These are phyloP conservation scores for Helotiales sp. DNA, from an alignment of 2,329 filamentous ascomycete species.

Conservation along the genomic window DNA sequence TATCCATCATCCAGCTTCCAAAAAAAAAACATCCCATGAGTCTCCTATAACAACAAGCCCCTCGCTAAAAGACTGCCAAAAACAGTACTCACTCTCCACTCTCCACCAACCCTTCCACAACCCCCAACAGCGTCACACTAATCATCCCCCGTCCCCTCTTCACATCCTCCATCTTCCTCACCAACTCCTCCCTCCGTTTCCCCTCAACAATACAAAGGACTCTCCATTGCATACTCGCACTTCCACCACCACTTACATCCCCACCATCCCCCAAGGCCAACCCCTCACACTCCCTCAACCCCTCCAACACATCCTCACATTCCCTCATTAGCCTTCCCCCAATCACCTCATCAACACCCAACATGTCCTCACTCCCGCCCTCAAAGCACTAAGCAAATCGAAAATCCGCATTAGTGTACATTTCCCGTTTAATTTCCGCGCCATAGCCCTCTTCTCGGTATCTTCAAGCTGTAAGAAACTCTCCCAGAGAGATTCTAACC, in stretches of 20 bases:
- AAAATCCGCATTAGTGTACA: conserved; percentile 8
- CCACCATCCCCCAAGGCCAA: not conserved
- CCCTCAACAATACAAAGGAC: conserved; percentile 1
- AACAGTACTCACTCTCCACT: not conserved
- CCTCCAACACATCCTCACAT: not conserved
- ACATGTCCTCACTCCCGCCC: not conserved
- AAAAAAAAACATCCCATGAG: too few relatives aligned
- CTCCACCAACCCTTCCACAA: conserved; percentile 3
- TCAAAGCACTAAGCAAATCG: not conserved
- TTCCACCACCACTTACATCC: not conserved
- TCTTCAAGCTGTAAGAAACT: not conserved
- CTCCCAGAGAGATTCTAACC: not conserved
- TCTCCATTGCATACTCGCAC: conserved; percentile 10
- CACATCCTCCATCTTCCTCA: not conserved
- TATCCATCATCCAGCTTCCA: too few relatives aligned
- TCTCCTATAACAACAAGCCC: too few relatives aligned
- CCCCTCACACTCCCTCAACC: conserved; percentile 1
- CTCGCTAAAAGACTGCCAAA: too few relatives aligned
- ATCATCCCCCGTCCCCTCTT: not conserved
- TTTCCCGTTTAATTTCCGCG: not conserved
- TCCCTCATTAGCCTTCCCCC: not conserved
- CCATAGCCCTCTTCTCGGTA: conserved; percentile 1
- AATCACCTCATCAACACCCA: not conserved
- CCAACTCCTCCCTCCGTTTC: conserved; percentile 6
- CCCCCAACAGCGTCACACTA: not conserved